Base-by-base conservation (phyloP, 1,284 basidiomycete species). In the Sphaerobolus stellatus region DNA sequence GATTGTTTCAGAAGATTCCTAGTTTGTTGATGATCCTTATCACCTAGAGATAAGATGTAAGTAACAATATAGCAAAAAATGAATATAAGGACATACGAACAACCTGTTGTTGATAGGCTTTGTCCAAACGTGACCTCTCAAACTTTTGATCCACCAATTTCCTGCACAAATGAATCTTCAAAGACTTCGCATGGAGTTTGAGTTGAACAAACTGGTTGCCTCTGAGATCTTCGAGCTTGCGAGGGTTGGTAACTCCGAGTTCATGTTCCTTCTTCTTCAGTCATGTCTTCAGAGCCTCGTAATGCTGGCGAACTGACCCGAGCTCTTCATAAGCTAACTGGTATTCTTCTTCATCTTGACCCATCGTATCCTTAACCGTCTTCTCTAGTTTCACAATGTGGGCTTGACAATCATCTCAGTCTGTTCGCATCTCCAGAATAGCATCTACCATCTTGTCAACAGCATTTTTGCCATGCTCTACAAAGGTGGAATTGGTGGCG, bases 81-180 rank as follows among this genome's bases (percentile, higher is more conserved):
- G n/a, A n/a, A n/a, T n/a, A n/a, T n/a, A n/a, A n/a, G n/a, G n/a
- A 46, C 44, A 27, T 46, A 46, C 24, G 24, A 22, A 46, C 29
- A 14, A 46, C 24, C 18, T 46, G 44, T 27, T 46, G 44, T 8
- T 28, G 8, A 18, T 46, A 46, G 5, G 29, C 27, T n/a, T 28
- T 13, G 16, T 46, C 44, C 20, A 46, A 27, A 13, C 29, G 25
- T n/a, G n/a, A 18, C n/a, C n/a, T n/a, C n/a, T n/a, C n/a, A n/a
- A n/a, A n/a, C n/a, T n/a, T n/a, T 13, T 46, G 44, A 5, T 9
- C 24, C 9, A 28, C 18, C 20, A 46, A 14, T 22, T 28, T 22
- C 14, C 24, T 28, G 6, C 44, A 28, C 7, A 46, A 13, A 7
- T 18, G 24, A 13, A 14, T 28, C 18, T 46, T 46, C 20, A 46